Base-by-base conservation (phyloP, 805 yeast species). In the Priceomyces carsonii region DNA sequence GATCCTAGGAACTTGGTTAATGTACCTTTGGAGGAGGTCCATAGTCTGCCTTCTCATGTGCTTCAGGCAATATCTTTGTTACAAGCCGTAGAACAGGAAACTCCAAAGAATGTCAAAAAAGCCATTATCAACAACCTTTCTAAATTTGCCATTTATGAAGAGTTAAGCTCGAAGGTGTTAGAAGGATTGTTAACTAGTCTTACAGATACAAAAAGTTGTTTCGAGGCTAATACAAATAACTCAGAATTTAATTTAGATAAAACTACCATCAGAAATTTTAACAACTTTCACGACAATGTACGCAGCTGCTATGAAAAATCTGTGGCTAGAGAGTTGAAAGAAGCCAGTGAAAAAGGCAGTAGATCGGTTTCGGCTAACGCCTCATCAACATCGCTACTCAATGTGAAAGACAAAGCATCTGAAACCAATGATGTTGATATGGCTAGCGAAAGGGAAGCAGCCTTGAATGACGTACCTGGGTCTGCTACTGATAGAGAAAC, bases 1-100 rank as follows among this genome's bases (percentile, higher is more conserved):
- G 91, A 88, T 54, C 95, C 96, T 5, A 61, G 65, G 28, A 76
- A 79, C 43, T 61, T 82, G 6, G 87, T 79, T 3, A 73, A 75
- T 39, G 59, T 64, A 26, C 47, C 66, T 1, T 66, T 66, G 5
- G 75, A 63, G 2, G 72, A 63, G 1, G 57, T 69, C 3, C 51
- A 51, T 3, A 49, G 49, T n/a, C 74, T 77, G 26, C 55, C 71
- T 8, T 61, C 77, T 5, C 93, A 85, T 43, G 54, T 80, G 3
- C 70, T 68, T 45, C 76, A 82, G 42, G 76, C 77, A 0, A 54
- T 71, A 18, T 80, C 79, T 17, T 58, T 85, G 8, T 50, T 85
- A 30, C 70, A 68, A 18, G 66, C 75, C 0, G 60, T 82, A 15
- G 71, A 63, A 43, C 69, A 62, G 38, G 80, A 71, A 3, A 65